Percentiles rank a stretch among this genome's conserved stretches.
These are phyloP conservation scores for Medicago lupulina DNA, from an alignment of 306 rosid species.

Conservation along the genomic window DNA sequence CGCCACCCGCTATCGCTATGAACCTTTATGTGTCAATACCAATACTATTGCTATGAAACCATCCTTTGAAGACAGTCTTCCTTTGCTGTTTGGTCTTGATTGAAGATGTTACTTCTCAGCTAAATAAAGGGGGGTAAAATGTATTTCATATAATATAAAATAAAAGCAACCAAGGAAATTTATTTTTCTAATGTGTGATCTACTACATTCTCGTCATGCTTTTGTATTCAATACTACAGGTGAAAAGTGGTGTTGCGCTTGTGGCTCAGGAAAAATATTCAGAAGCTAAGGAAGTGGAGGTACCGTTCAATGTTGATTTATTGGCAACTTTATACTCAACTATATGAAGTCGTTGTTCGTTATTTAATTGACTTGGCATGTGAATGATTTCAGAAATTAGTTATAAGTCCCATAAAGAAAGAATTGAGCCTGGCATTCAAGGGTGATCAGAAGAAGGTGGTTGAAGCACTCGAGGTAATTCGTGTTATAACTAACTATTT, in stretches of 20 bases:
- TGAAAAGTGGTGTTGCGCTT: conserved; percentile 77
- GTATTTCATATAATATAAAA: background rate
- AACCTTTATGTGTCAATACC: conserved; percentile 20
- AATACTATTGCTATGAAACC: background rate
- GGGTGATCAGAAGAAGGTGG: conserved; percentile 78
- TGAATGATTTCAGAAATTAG: conserved; percentile 74
- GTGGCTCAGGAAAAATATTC: conserved; percentile 82
- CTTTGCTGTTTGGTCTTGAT: too few relatives aligned
- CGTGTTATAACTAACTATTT: conserved; percentile 16
- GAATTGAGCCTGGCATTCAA: conserved; percentile 89
- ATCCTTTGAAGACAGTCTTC: too few relatives aligned
- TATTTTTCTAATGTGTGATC: background rate
- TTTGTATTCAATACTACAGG: conserved; percentile 56
- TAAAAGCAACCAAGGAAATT: background rate
- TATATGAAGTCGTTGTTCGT: background rate
- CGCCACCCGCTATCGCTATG: too few relatives aligned
- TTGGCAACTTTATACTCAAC: conserved; percentile 25
- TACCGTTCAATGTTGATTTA: conserved; percentile 38
- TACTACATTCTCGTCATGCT: conserved; percentile 2
- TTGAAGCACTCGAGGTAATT: conserved; percentile 94
- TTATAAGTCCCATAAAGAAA: conserved; percentile 80
- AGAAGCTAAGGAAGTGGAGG: conserved; percentile 98
- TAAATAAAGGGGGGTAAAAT: conserved; percentile 1
- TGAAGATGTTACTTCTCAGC: background rate
- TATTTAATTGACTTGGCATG: conserved; percentile 43